Conservation (phyloP, 345 rosid species). For the Euphorbia lathyris region DNA sequence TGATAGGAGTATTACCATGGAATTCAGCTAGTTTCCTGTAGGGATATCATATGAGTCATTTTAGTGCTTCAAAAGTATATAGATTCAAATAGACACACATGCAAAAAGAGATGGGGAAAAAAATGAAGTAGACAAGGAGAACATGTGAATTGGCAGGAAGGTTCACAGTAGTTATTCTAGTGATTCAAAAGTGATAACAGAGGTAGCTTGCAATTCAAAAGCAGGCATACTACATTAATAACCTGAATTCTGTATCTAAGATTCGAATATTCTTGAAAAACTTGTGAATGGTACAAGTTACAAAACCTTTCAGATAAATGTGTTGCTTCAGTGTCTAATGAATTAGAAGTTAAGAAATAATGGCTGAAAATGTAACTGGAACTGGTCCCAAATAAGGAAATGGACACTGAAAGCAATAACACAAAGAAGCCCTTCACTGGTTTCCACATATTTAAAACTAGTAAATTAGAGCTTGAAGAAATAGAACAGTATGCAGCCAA, state of each 20-base stretch:
- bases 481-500: background rate
- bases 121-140: no score
- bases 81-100: background rate
- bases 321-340: no score
- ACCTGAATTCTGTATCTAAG: background rate
- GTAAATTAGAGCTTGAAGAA: background rate
- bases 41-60: background rate
- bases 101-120: background rate
- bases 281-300: background rate
- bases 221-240: background rate
- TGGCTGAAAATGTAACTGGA: slow-evolving; percentile 16
- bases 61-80: background rate
- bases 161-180: no score
- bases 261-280: background rate
- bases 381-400: slow-evolving; percentile 17
- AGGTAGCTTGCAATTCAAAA: background rate
- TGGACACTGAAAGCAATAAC: slow-evolving; percentile 17
- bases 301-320: background rate
- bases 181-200: no score
- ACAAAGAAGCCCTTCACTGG: slow-evolving; percentile 16
- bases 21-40: slow-evolving; percentile 27
- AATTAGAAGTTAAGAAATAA: slow-evolving; percentile 10
- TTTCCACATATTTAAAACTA: slow-evolving; percentile 15
- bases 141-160: background rate
- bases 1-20: slow-evolving; percentile 1